Evolutionary conservation across 2,329 filamentous ascomycete genomes (phyloP), one percentile per base, ranked within the genome.

Genomic region (Colletotrichum tabaci): DNA sequence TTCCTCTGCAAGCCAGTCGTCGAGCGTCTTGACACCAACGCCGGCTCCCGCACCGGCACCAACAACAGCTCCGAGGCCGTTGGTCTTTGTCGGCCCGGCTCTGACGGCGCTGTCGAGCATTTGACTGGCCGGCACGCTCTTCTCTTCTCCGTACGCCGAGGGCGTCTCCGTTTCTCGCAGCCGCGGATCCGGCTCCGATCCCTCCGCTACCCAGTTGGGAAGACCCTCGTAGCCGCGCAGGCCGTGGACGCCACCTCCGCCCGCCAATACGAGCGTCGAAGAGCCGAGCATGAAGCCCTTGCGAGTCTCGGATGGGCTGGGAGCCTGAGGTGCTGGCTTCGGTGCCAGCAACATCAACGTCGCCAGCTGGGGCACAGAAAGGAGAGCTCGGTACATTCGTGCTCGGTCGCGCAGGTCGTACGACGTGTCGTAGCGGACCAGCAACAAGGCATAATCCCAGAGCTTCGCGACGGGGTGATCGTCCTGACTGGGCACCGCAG

Each of bases 381-480:
- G 89, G 1, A 99, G 89, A 1, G 95, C 89, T 74, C 93, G 94
- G 84, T 97, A 98, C 73, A 98, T 89, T 42, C 96, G 91, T 2
- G 95, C 92, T 30, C 96, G 93, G 79, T 98, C 96, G 74, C 96
- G 94, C 3, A 99, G 90, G 78, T 98, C 95, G 81, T 97, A 99
- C 0, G 95, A 98, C 0, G 92, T 94, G 77, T 98, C 96, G 81
- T 98, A 99, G 72, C 96, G 91, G 42, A 94, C 94, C 1, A 99
- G 89, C 1, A 96, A 88, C 38, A 97, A 87, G 26, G 94, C 90
- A 77, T 99, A 97, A 40, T 92, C 89, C 91, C 95, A 99, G 2
- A 99, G 85, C 3, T 91, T 87, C 40, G 90, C 89, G 63, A 97
- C 91, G 0, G 93, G 90, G 76, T 98, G 92, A 6, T 87, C 84